A percentile compares a stretch with the other conserved stretches of the same genome.
These are phyloP conservation scores for Crithidia fasciculata DNA, from an alignment of 208 protist species.

Conservation along the genomic window DNA sequence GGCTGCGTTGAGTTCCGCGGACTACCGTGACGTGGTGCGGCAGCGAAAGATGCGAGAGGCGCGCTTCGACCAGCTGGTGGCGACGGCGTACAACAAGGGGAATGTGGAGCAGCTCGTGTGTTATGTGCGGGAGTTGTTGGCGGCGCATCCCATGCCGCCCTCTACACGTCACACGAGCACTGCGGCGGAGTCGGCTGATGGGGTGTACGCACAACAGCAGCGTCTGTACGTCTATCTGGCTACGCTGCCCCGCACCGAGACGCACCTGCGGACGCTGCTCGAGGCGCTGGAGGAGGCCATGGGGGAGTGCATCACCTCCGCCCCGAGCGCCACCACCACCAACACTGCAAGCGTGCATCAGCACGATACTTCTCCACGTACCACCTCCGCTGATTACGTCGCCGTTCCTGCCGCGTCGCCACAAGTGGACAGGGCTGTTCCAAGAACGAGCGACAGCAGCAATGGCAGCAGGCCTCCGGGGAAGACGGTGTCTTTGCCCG, in stretches of 20 bases:
- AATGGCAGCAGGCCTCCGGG: background rate
- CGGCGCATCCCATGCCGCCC: background rate
- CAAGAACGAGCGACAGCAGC: background rate
- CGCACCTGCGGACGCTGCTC: conserved; percentile 41
- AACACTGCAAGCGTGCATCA: background rate
- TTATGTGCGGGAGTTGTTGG: conserved; percentile 44
- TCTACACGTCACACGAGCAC: background rate
- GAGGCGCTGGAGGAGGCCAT: conserved; percentile 24
- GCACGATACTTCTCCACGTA: too few relatives aligned
- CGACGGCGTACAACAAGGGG: conserved; percentile 67
- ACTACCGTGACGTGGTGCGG: conserved; percentile 27
- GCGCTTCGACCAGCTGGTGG: conserved; percentile 50
- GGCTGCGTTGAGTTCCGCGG: background rate
- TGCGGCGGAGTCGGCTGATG: conserved; percentile 5
- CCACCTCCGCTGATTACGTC: background rate
- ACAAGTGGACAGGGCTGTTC: background rate
- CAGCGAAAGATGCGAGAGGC: conserved; percentile 28
- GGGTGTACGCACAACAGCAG: conserved; percentile 22
- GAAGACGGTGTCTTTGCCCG: background rate
- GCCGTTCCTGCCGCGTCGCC: background rate
- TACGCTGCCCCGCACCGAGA: conserved; percentile 50
- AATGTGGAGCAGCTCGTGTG: conserved; percentile 42
- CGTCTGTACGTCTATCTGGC: conserved; percentile 35
- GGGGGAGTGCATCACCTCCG: background rate
- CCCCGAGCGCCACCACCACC: background rate